Evolutionary conservation across 2,329 filamentous ascomycete genomes (phyloP).

Genomic region (Pyricularia sp.): DNA sequence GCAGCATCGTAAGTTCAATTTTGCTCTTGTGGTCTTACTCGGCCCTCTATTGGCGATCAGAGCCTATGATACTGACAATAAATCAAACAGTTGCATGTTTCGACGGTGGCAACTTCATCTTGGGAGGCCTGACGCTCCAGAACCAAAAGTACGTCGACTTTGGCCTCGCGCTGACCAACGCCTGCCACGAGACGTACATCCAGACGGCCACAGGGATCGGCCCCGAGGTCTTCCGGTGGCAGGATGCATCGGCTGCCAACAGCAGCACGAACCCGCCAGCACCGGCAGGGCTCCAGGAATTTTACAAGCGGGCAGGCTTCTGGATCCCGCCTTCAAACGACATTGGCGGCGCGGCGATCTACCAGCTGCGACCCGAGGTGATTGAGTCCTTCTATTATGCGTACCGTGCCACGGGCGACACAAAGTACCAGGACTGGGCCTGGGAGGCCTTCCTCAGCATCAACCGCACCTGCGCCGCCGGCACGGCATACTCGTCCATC

Average conservation of each 20-base stretch:
- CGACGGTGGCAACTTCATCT: conserved; percentile 75
- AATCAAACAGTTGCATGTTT: conserved; percentile 61
- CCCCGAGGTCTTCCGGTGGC: conserved; percentile 63
- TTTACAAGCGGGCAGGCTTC: conserved; percentile 62
- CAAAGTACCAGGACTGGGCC: conserved; percentile 73
- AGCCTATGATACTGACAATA: neutral
- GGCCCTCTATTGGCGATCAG: neutral
- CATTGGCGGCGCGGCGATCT: conserved; percentile 26
- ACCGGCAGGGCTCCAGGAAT: conserved; percentile 30
- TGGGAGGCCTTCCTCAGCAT: conserved; percentile 71
- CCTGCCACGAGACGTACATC: conserved; percentile 66
- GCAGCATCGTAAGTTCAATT: conserved; percentile 34
- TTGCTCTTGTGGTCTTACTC: neutral
- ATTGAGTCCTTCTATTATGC: conserved; percentile 83
- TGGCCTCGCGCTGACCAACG: conserved; percentile 61
- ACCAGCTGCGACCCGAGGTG: conserved; percentile 70
- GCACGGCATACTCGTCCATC: conserved; percentile 59
- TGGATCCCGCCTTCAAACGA: conserved; percentile 43
- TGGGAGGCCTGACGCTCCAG: conserved; percentile 64
- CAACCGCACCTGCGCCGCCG: conserved; percentile 50
- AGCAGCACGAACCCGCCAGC: conserved; percentile 29
- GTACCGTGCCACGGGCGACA: conserved; percentile 67
- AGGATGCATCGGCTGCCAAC: conserved; percentile 21
- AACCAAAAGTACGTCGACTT: conserved; percentile 61
- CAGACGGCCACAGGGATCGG: conserved; percentile 64